Percentiles rank a stretch among this genome's conserved stretches.
These are phyloP conservation scores for Aspergillus fijiensis DNA, from an alignment of 2,329 filamentous ascomycete species.

Conservation along the genomic window DNA sequence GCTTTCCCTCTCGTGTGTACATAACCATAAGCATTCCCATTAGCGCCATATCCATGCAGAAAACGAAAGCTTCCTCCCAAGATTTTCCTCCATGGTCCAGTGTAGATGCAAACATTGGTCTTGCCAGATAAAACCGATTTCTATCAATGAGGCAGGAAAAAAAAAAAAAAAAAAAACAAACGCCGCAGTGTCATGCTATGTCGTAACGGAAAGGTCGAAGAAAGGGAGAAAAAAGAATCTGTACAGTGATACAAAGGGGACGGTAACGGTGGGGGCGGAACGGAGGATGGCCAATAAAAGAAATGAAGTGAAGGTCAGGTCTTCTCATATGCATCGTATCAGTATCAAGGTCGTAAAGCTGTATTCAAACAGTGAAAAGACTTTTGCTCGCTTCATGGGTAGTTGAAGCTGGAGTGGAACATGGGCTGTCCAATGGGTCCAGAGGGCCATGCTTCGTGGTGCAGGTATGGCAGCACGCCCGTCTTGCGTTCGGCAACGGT, in stretches of 20 bases:
- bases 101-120: background rate
- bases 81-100: background rate
- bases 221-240: constrained; percentile 8
- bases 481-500: constrained; percentile 63
- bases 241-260: constrained; percentile 19
- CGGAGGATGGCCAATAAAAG: background rate
- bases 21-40: background rate
- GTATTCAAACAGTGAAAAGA: background rate
- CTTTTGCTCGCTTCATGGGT: constrained; percentile 22
- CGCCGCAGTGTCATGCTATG: constrained; percentile 22
- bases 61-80: background rate
- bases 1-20: background rate
- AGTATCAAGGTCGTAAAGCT: constrained; percentile 26
- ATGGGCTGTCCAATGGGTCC: constrained; percentile 31
- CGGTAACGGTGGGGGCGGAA: background rate
- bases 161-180: constrained; percentile 11
- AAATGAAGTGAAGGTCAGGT: constrained; percentile 18
- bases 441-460: constrained; percentile 46
- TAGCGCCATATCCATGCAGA: background rate
- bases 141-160: background rate
- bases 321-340: constrained; percentile 28
- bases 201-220: constrained; percentile 15
- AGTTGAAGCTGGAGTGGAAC: constrained; percentile 32
- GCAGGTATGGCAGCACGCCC: constrained; percentile 64
- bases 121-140: background rate